A percentile compares a stretch with the other conserved stretches of the same genome.
phyloP scores from a whole-genome alignment of 1,284 basidiomycete species.

The Sphagnurus paluster region DNA sequence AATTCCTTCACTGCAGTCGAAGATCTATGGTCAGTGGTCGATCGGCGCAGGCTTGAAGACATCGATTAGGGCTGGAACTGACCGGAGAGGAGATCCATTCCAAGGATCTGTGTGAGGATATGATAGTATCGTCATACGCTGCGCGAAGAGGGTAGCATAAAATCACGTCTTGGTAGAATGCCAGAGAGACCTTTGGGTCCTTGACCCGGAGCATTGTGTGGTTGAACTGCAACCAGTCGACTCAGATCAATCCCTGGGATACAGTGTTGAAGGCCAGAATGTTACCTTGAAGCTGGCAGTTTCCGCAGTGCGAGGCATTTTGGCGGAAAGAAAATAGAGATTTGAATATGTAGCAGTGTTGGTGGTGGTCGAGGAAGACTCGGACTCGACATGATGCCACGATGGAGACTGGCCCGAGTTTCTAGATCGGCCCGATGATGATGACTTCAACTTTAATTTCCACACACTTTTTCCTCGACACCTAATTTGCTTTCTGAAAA shows the following conservation, averaged over 20 bases:
- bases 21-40: constrained; percentile 7
- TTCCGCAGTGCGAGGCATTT: constrained; percentile 65
- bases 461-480: no score
- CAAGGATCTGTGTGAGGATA: constrained; percentile 55
- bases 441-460: no score
- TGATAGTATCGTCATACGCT: background rate
- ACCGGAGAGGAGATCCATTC: constrained; percentile 82
- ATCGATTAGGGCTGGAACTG: no score
- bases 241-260: background rate
- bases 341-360: background rate
- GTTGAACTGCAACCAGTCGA: constrained; percentile 59
- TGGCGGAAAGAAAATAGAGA: constrained; percentile 14
- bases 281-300: constrained; percentile 65
- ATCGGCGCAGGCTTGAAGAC: constrained; percentile 23
- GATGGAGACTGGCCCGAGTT: no score
- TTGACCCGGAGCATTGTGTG: constrained; percentile 92
- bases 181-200: constrained; percentile 79
- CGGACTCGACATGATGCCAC: background rate
- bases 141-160: background rate
- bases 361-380: background rate
- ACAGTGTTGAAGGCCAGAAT: background rate
- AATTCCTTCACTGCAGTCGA: constrained; percentile 45
- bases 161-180: constrained; percentile 72
- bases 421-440: no score
- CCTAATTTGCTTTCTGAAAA: no score